Percentiles rank a stretch among this genome's conserved stretches.
Conservation (phyloP, 2,329 filamentous ascomycete species). For the Dactylellina parvicollis region DNA sequence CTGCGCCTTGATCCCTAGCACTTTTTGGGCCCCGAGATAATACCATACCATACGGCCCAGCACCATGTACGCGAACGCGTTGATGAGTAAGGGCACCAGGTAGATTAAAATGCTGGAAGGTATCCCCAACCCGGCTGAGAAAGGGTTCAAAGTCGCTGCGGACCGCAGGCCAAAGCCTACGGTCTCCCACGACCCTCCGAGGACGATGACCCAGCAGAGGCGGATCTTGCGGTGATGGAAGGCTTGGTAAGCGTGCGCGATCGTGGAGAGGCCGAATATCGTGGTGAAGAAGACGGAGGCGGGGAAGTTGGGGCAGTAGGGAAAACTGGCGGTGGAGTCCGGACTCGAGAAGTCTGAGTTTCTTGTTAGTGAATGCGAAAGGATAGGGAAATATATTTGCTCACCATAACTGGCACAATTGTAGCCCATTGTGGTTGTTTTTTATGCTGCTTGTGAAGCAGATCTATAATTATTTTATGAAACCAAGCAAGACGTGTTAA, state of each 20-base stretch:
- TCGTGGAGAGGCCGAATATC: conserved; percentile 60
- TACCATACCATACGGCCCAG: conserved; percentile 60
- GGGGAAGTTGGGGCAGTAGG: conserved; percentile 61
- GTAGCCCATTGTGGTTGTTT: conserved; percentile 27
- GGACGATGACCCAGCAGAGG: conserved; percentile 64
- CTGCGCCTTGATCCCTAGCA: conserved; percentile 59
- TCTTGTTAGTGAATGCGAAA: background rate
- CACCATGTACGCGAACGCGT: conserved; percentile 60
- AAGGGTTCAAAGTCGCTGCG: conserved; percentile 62
- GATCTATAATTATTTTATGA: background rate
- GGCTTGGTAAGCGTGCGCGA: conserved; percentile 61
- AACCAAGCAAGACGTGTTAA: background rate
- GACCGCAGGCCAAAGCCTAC: conserved; percentile 62
- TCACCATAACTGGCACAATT: conserved; percentile 41
- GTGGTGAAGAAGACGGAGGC: conserved; percentile 61
- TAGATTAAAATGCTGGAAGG: conserved; percentile 63
- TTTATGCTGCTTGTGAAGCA: background rate
- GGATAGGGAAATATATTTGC: background rate
- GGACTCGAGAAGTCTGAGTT: conserved; percentile 32
- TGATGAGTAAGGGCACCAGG: conserved; percentile 59
- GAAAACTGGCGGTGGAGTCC: conserved; percentile 55
- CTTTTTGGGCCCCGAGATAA: conserved; percentile 61
- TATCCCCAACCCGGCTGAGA: conserved; percentile 59
- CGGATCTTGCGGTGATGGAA: conserved; percentile 60
- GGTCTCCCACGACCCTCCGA: conserved; percentile 64